Percentiles rank a stretch among this genome's conserved stretches.
Conservation (phyloP, 495 filamentous ascomycete species). For the Neurospora tetraspora region DNA sequence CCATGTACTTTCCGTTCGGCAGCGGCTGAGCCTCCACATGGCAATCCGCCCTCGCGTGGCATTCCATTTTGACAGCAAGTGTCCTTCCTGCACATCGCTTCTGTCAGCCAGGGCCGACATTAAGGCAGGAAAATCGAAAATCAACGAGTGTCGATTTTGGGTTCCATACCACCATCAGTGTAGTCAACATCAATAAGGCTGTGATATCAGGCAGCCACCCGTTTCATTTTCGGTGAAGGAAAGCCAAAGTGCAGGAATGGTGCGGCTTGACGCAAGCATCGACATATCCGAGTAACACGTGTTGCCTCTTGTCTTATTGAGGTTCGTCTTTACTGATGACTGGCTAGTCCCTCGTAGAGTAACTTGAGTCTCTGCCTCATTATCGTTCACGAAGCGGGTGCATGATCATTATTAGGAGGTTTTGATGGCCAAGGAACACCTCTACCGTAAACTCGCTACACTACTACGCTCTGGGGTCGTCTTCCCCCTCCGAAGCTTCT, state of each 20-base stretch:
- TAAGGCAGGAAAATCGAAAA: background rate
- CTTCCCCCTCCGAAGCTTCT: background rate
- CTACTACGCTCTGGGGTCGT: background rate
- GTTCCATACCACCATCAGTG: background rate
- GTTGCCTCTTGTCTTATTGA: background rate
- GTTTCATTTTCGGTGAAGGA: background rate
- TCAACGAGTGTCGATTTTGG: background rate
- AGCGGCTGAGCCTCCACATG: background rate
- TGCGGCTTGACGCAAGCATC: background rate
- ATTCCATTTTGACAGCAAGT: background rate
- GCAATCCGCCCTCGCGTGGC: background rate
- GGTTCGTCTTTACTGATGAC: background rate
- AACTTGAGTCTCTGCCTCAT: background rate
- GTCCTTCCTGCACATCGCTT: background rate
- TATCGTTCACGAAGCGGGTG: background rate
- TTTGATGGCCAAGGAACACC: background rate
- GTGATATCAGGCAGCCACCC: background rate
- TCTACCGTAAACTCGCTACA: background rate
- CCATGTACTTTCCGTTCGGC: background rate
- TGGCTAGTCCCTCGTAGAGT: background rate
- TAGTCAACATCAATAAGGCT: background rate
- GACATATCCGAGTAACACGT: background rate
- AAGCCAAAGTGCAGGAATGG: background rate
- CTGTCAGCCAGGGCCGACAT: background rate
- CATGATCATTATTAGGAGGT: background rate